These are phyloP conservation scores for Hexamita inflata DNA, from an alignment of 208 protist genomes.

Conservation along the genomic window DNA sequence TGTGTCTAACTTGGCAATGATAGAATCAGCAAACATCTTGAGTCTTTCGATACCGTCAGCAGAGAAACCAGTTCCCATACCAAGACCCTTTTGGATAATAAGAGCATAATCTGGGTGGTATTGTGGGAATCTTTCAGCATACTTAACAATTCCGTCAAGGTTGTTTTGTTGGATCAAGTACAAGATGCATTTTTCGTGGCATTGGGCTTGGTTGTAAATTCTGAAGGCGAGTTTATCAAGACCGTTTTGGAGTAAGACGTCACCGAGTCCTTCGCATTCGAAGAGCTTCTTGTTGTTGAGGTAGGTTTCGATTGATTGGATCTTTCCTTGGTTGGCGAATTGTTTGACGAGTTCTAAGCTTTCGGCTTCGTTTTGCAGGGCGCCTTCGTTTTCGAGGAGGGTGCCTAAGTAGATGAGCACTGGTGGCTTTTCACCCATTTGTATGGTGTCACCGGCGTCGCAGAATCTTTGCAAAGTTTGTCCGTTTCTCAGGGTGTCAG, in stretches of 20 bases:
- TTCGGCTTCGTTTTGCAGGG: slow-evolving; percentile 82
- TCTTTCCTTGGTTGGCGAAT: slow-evolving; percentile 66
- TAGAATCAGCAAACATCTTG: not conserved
- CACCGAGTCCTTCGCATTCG: slow-evolving; percentile 86
- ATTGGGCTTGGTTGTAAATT: slow-evolving; percentile 80
- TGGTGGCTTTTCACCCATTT: slow-evolving; percentile 66
- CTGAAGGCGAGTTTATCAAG: slow-evolving; percentile 75
- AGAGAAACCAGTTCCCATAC: too few relatives aligned
- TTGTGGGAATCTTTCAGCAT: slow-evolving; percentile 49
- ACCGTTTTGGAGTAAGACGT: slow-evolving; percentile 68
- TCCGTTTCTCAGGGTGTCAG: slow-evolving; percentile 69
- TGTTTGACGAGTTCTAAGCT: slow-evolving; percentile 84
- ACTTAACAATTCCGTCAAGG: slow-evolving; percentile 86
- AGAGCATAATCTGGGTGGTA: slow-evolving; percentile 11
- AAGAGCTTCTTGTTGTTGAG: slow-evolving; percentile 93
- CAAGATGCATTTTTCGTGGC: slow-evolving; percentile 66
- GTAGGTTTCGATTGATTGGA: slow-evolving; percentile 77
- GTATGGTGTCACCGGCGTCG: slow-evolving; percentile 49
- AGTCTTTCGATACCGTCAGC: not conserved
- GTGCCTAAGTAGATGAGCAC: slow-evolving; percentile 91
- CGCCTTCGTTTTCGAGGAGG: slow-evolving; percentile 69
- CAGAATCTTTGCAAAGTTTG: slow-evolving; percentile 83
- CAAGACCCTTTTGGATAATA: not conserved
- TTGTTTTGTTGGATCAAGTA: slow-evolving; percentile 74
- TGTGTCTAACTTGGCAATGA: not conserved